Evolutionary conservation across 768 basidiomycete genomes (phyloP).

Genomic region (Mycena rosella): DNA sequence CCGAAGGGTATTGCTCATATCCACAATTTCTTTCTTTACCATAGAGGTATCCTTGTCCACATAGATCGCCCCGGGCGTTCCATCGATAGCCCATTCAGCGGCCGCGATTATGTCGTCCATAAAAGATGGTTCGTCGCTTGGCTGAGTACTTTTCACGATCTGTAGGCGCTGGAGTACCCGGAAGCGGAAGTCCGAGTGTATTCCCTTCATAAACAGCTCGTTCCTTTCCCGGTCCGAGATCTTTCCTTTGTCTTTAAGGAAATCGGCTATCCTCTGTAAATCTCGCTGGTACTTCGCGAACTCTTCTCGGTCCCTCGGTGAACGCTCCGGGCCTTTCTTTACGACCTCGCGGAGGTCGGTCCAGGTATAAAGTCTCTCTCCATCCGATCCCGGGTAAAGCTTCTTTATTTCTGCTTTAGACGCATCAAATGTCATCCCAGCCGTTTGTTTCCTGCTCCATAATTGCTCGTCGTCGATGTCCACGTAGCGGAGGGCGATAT

Average conservation of each 20-base stretch:
- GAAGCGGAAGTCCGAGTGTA: slow-evolving; percentile 3
- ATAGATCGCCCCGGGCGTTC: not conserved
- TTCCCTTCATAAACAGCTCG: not conserved
- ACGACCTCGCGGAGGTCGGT: not conserved
- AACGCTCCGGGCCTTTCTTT: not conserved
- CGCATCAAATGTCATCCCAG: not conserved
- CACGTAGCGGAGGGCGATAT: not conserved
- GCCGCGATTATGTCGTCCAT: not conserved
- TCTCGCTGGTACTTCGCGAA: not conserved
- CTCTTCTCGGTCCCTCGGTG: not conserved
- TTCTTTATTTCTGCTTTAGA: not conserved
- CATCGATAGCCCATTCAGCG: slow-evolving; percentile 4
- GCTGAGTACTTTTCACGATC: not conserved
- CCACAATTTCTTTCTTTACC: not conserved
- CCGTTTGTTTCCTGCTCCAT: not conserved
- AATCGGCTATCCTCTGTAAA: not conserved
- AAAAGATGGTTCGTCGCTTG: not conserved
- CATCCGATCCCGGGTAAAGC: not conserved
- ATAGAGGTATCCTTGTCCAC: not conserved
- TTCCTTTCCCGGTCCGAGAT: not conserved
- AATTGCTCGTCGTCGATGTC: not conserved
- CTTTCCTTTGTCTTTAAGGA: not conserved
- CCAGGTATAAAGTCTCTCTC: not conserved
- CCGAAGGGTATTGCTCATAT: not conserved
- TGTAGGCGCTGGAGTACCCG: not conserved